A percentile compares a stretch with the other conserved stretches of the same genome.
Conservation (phyloP, 1,284 basidiomycete species). For the Omphalotus olearius region DNA sequence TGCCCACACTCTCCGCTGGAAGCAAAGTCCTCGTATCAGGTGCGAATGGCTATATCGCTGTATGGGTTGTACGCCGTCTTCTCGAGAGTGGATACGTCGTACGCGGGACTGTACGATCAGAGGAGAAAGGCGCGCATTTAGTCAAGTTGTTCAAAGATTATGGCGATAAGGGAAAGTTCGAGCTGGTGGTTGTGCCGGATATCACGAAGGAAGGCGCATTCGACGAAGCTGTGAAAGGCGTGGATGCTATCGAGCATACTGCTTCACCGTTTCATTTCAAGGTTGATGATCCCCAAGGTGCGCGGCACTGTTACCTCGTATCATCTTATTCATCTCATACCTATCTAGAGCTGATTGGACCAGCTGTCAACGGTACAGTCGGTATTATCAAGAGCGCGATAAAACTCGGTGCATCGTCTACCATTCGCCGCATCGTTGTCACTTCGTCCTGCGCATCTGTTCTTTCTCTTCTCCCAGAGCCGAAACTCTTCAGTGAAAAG, state of each 20-base stretch:
- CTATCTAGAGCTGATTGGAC: slow-evolving; percentile 34
- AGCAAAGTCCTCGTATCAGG: slow-evolving; percentile 35
- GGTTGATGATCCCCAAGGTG: slow-evolving; percentile 27
- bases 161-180: slow-evolving; percentile 32
- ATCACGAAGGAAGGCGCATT: slow-evolving; percentile 56
- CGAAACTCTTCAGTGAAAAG: slow-evolving; percentile 33
- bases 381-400: slow-evolving; percentile 34
- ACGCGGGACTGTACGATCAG: slow-evolving; percentile 37
- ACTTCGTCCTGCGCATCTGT: slow-evolving; percentile 61
- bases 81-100: slow-evolving; percentile 38
- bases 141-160: slow-evolving; percentile 34
- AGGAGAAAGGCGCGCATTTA: slow-evolving; percentile 33
- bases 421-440: slow-evolving; percentile 59
- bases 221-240: slow-evolving; percentile 64
- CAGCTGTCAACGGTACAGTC: slow-evolving; percentile 40
- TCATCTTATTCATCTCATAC: background rate
- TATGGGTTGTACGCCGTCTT: slow-evolving; percentile 31
- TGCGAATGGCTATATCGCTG: slow-evolving; percentile 35
- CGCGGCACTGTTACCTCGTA: background rate
- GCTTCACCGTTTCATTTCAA: slow-evolving; percentile 45
- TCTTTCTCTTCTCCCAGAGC: slow-evolving; percentile 27
- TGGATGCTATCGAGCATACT: slow-evolving; percentile 58
- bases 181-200: slow-evolving; percentile 43
- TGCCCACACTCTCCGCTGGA: slow-evolving; percentile 24
- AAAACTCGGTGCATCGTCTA: slow-evolving; percentile 28